Evolutionary conservation across 441 rosid species (phyloP).

Genomic region (Erodium chrysanthum): DNA sequence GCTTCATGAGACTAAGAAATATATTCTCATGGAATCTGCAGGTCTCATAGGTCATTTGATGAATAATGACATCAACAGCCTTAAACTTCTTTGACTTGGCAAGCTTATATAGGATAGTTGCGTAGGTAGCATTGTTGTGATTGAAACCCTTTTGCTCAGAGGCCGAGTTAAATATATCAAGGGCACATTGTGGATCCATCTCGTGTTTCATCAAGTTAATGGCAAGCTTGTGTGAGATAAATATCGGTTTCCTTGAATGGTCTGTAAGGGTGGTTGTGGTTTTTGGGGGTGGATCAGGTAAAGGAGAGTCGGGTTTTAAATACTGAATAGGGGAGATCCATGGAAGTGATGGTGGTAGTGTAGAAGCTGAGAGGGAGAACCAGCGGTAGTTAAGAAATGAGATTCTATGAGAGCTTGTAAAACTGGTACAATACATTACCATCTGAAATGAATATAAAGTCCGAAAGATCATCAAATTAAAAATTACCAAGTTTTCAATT

Average conservation of each 20-base stretch:
- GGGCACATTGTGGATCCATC: constrained; percentile 57
- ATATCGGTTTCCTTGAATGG: constrained; percentile 32
- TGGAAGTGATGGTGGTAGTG: constrained; percentile 35
- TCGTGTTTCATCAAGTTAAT: constrained; percentile 52
- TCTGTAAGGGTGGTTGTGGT: constrained; percentile 19
- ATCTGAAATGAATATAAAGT: background rate
- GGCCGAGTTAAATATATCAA: constrained; percentile 55
- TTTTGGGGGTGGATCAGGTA: constrained; percentile 30
- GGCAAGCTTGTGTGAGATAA: constrained; percentile 50
- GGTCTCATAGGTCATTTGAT: constrained; percentile 67
- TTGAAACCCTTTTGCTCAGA: constrained; percentile 58
- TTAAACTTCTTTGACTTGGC: constrained; percentile 53
- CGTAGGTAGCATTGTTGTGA: constrained; percentile 75
- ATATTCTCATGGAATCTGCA: constrained; percentile 71
- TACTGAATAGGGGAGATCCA: constrained; percentile 53
- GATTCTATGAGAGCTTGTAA: background rate
- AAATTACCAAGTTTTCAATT: too few species aligned
- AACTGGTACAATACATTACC: background rate
- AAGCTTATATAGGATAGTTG: constrained; percentile 56
- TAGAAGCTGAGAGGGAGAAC: constrained; percentile 29
- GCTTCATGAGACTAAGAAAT: constrained; percentile 67
- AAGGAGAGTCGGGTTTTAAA: constrained; percentile 16
- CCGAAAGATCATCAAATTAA: too few species aligned
- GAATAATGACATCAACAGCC: constrained; percentile 63
- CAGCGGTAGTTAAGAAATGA: background rate